Evolutionary conservation across 495 filamentous ascomycete genomes (phyloP).

Genomic region (Penicillium parvum): DNA sequence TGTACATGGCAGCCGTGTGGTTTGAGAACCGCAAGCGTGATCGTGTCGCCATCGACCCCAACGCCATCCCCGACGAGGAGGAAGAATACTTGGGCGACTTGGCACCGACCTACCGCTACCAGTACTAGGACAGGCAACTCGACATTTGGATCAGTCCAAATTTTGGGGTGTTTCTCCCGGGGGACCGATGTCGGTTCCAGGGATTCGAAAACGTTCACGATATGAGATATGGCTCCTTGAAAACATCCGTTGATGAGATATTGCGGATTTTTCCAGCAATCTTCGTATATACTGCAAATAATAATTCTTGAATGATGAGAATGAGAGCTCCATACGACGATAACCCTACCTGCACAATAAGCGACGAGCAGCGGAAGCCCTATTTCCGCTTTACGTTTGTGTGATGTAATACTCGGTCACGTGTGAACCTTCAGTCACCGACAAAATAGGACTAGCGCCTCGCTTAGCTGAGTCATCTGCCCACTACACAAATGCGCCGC

Average conservation of each 20-base stretch:
- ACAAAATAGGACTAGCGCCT: conserved; percentile 33
- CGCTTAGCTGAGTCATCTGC: conserved; percentile 41
- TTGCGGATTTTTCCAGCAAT: too few relatives aligned
- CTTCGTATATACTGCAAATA: too few relatives aligned
- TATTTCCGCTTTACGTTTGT: conserved; percentile 15
- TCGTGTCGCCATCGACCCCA: conserved; percentile 18
- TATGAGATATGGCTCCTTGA: not conserved
- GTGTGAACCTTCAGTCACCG: conserved; percentile 7
- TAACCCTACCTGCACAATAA: conserved; percentile 3
- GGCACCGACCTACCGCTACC: conserved; percentile 40
- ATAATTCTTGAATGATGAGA: not conserved
- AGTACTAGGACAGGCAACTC: conserved; percentile 23
- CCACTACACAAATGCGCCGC: conserved; percentile 44
- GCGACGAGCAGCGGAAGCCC: conserved; percentile 11
- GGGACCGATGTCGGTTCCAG: too few relatives aligned
- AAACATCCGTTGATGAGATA: not conserved
- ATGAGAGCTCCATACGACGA: not conserved
- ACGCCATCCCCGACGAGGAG: conserved; percentile 21
- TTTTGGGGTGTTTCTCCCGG: too few relatives aligned
- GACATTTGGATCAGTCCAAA: not conserved
- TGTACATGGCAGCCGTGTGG: conserved; percentile 57
- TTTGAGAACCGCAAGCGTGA: conserved; percentile 65
- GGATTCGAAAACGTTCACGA: not conserved
- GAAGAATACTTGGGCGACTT: conserved; percentile 36
- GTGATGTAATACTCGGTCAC: conserved; percentile 18